Evolutionary conservation across 2,329 filamentous ascomycete genomes (phyloP), one percentile per base, ranked within the genome.

Genomic region (Tolypocladium inflatum): DNA sequence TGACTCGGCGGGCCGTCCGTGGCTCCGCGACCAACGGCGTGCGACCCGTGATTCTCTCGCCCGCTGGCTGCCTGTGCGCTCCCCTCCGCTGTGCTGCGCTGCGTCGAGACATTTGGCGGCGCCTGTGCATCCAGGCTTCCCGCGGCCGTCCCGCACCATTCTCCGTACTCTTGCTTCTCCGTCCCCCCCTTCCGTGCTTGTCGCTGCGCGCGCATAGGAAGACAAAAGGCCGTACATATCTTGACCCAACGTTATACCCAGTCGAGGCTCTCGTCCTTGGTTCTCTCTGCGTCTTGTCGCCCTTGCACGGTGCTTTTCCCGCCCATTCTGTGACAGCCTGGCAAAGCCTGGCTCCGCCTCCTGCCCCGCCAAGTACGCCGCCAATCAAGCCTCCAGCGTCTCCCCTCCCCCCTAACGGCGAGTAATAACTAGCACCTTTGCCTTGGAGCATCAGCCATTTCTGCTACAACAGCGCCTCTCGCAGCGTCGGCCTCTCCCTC

Each of bases 361-460:
- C 21, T 35, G 37, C 55, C 48, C 55, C 56, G 56, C 56, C 52
- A 41, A 54, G 50, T 39, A 15, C 35, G 54, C 57, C 57, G 53
- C 57, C 57, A 58, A 58, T 58, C 57, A 58, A 58, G 57, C 57
- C 53, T 48, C 54, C 54, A 37, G 30, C 37, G 43, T 19, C 45
- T 38, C 37, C 10, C 13, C 4, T 15, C 26, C 45, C 26, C 11
- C 45, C 45, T 51, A 19, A 33, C 45, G 7, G 45, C 26, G 15
- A 50, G 45, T 19, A 9, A 8, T 17, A 30, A 13, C 23, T 17
- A 48, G 23, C 23, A 23, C 10, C 41, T 8, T 9, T 38, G 33
- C 21, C 17, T 54, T 55, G 53, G 52, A 55, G 51, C 56, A 43
- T 51, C 56, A 41, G 45, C 51, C 50, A 45, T 26, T 45, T 54